phyloP scores from a whole-genome alignment of 2,329 filamentous ascomycete genomes.

The Hirsutella minnesotensis region DNA sequence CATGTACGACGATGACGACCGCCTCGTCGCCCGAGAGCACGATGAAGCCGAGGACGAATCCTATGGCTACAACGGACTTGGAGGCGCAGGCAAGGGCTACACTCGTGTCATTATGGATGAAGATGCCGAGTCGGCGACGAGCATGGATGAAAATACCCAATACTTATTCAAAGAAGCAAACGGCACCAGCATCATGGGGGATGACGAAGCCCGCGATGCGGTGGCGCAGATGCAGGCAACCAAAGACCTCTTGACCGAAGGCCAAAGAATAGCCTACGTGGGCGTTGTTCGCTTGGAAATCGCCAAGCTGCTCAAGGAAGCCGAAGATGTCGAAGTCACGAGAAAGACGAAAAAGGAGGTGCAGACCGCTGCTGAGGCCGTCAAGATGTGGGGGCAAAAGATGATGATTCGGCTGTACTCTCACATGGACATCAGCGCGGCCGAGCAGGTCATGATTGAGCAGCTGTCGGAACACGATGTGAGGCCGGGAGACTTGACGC shows the following conservation, averaged over 20 bases:
- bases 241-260: conserved; percentile 88
- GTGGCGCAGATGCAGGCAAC: conserved; percentile 88
- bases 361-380: conserved; percentile 58
- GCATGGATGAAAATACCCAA: conserved; percentile 92
- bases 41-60: conserved; percentile 55
- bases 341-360: conserved; percentile 63
- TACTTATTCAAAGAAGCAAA: conserved; percentile 78
- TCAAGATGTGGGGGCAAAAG: conserved; percentile 95
- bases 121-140: conserved; percentile 85
- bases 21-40: conserved; percentile 71
- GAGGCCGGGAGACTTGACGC: conserved; percentile 69
- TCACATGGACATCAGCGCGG: conserved; percentile 90
- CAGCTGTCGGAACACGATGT: conserved; percentile 90
- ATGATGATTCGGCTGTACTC: conserved; percentile 92
- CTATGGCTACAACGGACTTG: conserved; percentile 63
- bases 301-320: conserved; percentile 60
- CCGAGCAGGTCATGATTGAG: conserved; percentile 97
- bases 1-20: conserved; percentile 90
- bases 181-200: conserved; percentile 48
- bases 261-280: conserved; percentile 91
- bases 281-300: conserved; percentile 77
- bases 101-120: conserved; percentile 92
- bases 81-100: conserved; percentile 88
- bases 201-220: conserved; percentile 77
- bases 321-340: conserved; percentile 48